A percentile compares a stretch with the other conserved stretches of the same genome.
These are phyloP conservation scores for Candida argentea DNA, from an alignment of 805 yeast species.

Conservation along the genomic window DNA sequence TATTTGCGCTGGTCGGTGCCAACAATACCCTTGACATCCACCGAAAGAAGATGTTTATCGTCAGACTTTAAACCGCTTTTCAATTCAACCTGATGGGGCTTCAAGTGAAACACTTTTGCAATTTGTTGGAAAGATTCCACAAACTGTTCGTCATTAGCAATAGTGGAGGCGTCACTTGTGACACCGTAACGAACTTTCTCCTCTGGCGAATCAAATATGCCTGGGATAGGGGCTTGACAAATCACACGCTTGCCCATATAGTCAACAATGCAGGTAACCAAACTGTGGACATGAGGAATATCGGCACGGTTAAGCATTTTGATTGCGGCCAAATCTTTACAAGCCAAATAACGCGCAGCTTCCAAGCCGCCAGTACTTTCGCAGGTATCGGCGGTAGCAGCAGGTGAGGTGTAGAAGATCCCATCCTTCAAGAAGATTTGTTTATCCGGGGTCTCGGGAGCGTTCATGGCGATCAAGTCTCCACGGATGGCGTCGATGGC, in stretches of 20 bases:
- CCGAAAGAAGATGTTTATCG: constrained; percentile 51
- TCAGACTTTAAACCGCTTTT: constrained; percentile 31
- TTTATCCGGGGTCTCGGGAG: constrained; percentile 51
- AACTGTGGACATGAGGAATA: constrained; percentile 50
- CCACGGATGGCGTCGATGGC: constrained; percentile 71
- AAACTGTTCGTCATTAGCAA: constrained; percentile 44
- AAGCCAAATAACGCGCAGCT: constrained; percentile 73
- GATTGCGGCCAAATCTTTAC: constrained; percentile 70
- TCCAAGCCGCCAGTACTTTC: constrained; percentile 65
- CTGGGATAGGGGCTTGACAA: constrained; percentile 95
- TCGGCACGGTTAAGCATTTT: constrained; percentile 60
- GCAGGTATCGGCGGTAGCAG: constrained; percentile 45
- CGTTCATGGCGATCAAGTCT: constrained; percentile 68
- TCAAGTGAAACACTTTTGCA: constrained; percentile 70
- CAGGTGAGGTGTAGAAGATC: constrained; percentile 77
- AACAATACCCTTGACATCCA: constrained; percentile 73
- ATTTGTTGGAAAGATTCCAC: constrained; percentile 46
- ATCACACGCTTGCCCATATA: constrained; percentile 81
- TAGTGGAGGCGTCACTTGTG: constrained; percentile 45
- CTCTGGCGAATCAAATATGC: constrained; percentile 49
- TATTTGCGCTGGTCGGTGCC: constrained; percentile 85
- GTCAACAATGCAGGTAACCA: constrained; percentile 82
- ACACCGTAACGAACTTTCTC: constrained; percentile 64
- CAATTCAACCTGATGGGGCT: constrained; percentile 50
- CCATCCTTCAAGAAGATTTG: constrained; percentile 73